Base-by-base conservation (phyloP, 306 rosid genomes). In the Psophocarpus tetragonolobus region DNA sequence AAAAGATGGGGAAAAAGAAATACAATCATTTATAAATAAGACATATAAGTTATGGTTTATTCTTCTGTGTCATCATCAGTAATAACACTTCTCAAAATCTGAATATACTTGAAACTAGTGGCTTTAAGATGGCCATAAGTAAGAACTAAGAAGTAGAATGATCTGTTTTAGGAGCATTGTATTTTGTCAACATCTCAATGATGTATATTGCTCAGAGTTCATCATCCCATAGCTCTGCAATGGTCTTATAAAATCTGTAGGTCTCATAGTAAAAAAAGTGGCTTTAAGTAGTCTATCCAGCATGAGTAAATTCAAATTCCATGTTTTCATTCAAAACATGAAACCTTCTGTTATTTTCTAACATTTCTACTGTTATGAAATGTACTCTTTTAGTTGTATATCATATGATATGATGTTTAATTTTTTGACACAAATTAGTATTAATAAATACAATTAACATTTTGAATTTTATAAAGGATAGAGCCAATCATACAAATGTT, bases 221-320 rank as follows among this genome's bases (percentile, higher is more conserved):
- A n/a, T 83, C 90, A 75, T 89, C 92, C 92, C 90, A 91, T 14
- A 89, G 86, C 63, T 91, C 93, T 81, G 87, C 92, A 47, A 74
- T 9, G 67, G 80, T 87, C 82, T 39, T 87, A 57, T 81, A 86
- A 45, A 60, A 58, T 26, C 91, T 89, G 1, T 53, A 36, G 33
- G 82, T 89, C 63, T 84, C 85, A 2, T 74, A 29, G 81, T 84
- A 42, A 67, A 75, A 3, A 74, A 79, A 27, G 50, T 35, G 0
- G 85, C 90, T 71, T 64, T 86, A 15, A 85, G 3, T 63, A 87
- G 75, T 78, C 79, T 91, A 54, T 76, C 93, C 96, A 86, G 93
- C 87, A 82, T 0, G 6, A 68, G 27, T 47, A 32, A 63, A 56
- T 67, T 78, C 21, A 32, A 63, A 56, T 67, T 78, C 21, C 54